Conservation (phyloP, 257 asterid species). For the Solanum lycopersicoides region DNA sequence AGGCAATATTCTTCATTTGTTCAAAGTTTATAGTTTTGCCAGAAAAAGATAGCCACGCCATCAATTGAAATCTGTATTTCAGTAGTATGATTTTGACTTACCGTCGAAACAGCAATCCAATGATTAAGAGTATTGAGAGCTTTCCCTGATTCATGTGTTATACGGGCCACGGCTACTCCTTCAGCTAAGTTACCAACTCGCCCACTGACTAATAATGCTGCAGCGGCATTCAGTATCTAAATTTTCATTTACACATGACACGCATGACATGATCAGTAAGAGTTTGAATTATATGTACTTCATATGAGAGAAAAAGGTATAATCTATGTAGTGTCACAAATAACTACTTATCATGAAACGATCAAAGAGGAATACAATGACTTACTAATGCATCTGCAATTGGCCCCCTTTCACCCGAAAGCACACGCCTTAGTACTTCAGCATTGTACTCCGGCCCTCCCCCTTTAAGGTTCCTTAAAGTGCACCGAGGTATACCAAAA, state of each 20-base stretch:
- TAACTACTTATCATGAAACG: neutral
- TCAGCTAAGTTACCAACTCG: constrained; percentile 22
- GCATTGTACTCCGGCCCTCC: constrained; percentile 63
- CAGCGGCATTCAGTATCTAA: constrained; percentile 43
- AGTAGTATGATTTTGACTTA: neutral
- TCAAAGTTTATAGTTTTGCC: neutral
- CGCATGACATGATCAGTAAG: neutral
- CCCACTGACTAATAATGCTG: constrained; percentile 41
- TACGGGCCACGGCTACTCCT: constrained; percentile 37
- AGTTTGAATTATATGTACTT: neutral
- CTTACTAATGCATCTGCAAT: constrained; percentile 63
- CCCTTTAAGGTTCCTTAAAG: constrained; percentile 47
- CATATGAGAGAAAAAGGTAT: neutral
- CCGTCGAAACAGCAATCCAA: constrained; percentile 30
- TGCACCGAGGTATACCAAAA: constrained; percentile 71
- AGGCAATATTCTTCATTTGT: neutral
- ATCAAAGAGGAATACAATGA: neutral
- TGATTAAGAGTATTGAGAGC: constrained; percentile 29
- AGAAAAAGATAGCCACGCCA: neutral
- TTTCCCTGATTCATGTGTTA: constrained; percentile 38
- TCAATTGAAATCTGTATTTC: neutral
- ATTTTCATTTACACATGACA: neutral
- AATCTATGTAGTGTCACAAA: neutral
- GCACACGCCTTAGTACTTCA: constrained; percentile 28
- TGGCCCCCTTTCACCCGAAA: constrained; percentile 51